Evolutionary conservation across 805 yeast genomes (phyloP), one percentile per base, ranked within the genome.

Genomic region (Suhomyces kilbournensis): DNA sequence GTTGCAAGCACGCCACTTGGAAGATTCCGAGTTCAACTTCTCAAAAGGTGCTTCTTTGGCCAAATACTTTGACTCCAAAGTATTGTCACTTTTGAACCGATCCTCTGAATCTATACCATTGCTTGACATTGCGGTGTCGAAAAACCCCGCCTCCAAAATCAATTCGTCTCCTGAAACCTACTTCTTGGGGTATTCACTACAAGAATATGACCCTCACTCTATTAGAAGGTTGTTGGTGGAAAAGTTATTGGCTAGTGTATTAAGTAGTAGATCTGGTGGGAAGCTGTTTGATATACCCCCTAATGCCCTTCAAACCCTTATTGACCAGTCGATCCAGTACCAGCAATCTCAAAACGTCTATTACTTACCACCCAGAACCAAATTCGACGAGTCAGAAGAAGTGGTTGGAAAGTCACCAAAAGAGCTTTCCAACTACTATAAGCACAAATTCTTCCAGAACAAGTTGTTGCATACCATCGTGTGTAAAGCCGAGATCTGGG

Each of bases 401-500:
- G 15, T 35, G 3, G 10, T 47, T n/a, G 50, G 47, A 9, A 40
- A 52, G 42, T 44, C 45, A 2, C 40, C 46, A 1, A 10, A 40
- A 7, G 35, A 46, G 6, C 23, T 48, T 12, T 35, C 45, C 19
- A 44, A 46, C 12, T 44, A 50, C 47, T 56, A 49, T 28, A 54
- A 51, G 30, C 25, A 40, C 7, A 52, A 47, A 19, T 28, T 43
- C 8, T 79, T 82, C 54, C 90, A 90, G 1, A 74, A 74, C 19
- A 70, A 70, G 2, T 66, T 80, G 3, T 62, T 79, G 10, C 74
- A 76, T 51, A 75, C 78, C 0, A 67, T 88, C 6, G 57, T 68
- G 0, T 72, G 76, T 44, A 66, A 71, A 0, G 83, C 85, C 62
- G 96, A 92, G 65, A 93, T 90, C 10, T 92, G 97, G 97, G 86